A percentile compares a stretch with the other conserved stretches of the same genome.
Conservation (phyloP, 345 rosid genomes). For the Boechera stricta region DNA sequence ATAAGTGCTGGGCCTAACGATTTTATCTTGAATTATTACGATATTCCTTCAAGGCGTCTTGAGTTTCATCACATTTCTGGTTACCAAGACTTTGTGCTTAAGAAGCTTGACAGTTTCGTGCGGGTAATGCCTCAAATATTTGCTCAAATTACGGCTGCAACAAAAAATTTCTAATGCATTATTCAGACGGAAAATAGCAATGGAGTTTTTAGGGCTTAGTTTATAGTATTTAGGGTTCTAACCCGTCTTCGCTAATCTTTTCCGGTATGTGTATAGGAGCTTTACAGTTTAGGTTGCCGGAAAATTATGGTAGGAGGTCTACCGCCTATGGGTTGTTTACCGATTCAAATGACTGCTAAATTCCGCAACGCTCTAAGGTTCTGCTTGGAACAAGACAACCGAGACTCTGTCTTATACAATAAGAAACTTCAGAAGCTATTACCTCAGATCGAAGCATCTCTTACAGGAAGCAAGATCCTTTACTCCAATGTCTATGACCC, state of each 20-base stretch:
- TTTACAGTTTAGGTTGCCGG: slow-evolving; percentile 14
- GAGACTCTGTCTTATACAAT: background rate
- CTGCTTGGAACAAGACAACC: slow-evolving; percentile 9
- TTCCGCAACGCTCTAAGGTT: background rate
- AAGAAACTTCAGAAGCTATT: background rate
- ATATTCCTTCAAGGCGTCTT: slow-evolving; percentile 1
- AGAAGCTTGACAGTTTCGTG: background rate
- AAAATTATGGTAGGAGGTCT: background rate
- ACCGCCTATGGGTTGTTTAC: slow-evolving; percentile 6
- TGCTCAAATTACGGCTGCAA: background rate
- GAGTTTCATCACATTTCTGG: background rate
- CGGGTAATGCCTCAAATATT: background rate
- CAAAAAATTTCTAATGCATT: too few species aligned
- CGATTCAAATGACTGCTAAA: slow-evolving; percentile 9
- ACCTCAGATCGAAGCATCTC: slow-evolving; percentile 7
- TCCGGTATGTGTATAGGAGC: background rate
- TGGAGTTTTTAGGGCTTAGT: background rate
- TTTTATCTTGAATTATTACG: background rate
- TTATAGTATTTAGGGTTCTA: background rate
- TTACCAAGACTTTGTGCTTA: background rate
- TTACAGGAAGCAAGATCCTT: slow-evolving; percentile 7
- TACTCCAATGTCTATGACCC: background rate
- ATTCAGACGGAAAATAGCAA: background rate
- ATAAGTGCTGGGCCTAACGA: slow-evolving; percentile 2
- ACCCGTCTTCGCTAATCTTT: background rate